Evolutionary conservation across 192 early-diverging fungal species (phyloP).

Genomic region (Coemansia sp.): DNA sequence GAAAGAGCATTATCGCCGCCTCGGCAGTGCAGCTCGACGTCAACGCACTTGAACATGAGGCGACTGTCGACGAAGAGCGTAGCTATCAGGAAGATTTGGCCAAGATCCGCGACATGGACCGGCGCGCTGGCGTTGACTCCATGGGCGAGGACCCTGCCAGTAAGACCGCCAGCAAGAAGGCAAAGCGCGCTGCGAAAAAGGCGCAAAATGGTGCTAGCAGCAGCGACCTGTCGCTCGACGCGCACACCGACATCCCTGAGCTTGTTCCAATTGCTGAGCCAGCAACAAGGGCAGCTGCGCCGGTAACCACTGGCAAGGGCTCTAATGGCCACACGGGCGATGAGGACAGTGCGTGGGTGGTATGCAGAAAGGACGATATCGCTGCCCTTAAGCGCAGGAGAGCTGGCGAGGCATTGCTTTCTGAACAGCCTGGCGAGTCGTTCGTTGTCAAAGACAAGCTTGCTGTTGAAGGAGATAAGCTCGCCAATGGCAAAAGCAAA

Average conservation of each 20-base stretch:
- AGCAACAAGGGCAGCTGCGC: not conserved
- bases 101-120: constrained; percentile 43
- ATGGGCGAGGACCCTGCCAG: constrained; percentile 9
- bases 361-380: constrained; percentile 9
- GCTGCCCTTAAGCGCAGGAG: constrained; percentile 10
- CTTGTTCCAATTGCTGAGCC: constrained; percentile 15
- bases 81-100: constrained; percentile 35
- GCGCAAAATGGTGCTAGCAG: not conserved
- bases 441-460: constrained; percentile 14
- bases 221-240: not conserved
- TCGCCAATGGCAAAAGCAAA: not conserved
- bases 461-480: not conserved
- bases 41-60: constrained; percentile 39
- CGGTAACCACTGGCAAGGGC: not conserved
- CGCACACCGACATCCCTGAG: constrained; percentile 16
- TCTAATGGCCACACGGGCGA: not conserved
- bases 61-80: constrained; percentile 38
- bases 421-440: not conserved
- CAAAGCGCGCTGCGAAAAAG: constrained; percentile 39
- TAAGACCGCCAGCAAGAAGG: constrained; percentile 27
- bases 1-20: constrained; percentile 14
- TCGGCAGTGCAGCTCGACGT: constrained; percentile 24
- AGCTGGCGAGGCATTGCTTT: constrained; percentile 10
- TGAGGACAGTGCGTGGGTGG: constrained; percentile 14
- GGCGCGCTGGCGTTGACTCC: constrained; percentile 21